Evolutionary conservation across 805 yeast genomes (phyloP).

Genomic region (Kuraishia ogatae): DNA sequence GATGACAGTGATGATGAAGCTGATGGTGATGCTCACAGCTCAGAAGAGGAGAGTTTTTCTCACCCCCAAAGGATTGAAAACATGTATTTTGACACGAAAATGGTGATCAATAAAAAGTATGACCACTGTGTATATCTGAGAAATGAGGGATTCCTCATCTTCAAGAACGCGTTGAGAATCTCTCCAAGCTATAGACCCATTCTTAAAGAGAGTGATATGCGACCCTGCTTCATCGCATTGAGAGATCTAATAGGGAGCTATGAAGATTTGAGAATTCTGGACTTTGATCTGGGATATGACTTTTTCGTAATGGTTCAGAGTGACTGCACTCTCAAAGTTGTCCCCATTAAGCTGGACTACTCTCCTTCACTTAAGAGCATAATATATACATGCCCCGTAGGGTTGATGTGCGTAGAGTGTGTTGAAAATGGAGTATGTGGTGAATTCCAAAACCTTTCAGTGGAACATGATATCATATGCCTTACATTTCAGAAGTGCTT

Average conservation of each 20-base stretch:
- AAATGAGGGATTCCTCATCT: slow-evolving; percentile 1
- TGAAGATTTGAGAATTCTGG: not conserved
- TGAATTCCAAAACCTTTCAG: not conserved
- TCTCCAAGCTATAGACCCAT: not conserved
- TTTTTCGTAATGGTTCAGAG: not conserved
- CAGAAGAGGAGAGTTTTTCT: not conserved
- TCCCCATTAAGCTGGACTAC: slow-evolving; percentile 1
- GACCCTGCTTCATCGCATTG: slow-evolving; percentile 1
- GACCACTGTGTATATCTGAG: not conserved
- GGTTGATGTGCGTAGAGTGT: not conserved
- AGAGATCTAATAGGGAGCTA: not conserved
- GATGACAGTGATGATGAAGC: not conserved
- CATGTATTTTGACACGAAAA: not conserved
- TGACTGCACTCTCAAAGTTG: not conserved
- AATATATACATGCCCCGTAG: not conserved
- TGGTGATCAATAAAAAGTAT: slow-evolving; percentile 1
- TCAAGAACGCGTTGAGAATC: slow-evolving; percentile 1
- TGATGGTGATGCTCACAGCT: not conserved
- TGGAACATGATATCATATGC: not conserved
- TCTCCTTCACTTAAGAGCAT: not conserved
- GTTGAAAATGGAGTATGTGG: not conserved
- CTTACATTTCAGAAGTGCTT: not conserved
- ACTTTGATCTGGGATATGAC: not conserved
- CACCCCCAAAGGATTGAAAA: not conserved
- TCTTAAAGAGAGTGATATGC: not conserved